phyloP scores from a whole-genome alignment of 2,329 filamentous ascomycete species.

The Lasiodiplodia sp. region DNA sequence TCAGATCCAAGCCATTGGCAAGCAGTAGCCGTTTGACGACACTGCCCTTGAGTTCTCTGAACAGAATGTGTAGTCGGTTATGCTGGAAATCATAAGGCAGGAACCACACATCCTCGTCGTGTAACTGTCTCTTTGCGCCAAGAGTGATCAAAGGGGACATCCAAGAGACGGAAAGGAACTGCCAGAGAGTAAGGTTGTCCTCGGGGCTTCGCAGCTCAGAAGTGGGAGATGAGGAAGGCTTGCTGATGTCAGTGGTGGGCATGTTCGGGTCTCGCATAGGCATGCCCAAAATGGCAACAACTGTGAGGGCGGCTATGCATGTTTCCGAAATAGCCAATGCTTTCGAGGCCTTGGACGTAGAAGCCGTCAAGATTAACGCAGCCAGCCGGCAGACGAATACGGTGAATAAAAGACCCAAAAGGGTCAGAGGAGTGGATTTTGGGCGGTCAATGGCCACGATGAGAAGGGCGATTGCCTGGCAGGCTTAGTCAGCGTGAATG shows the following conservation, averaged over 20 bases:
- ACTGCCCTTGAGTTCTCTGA: conserved; percentile 75
- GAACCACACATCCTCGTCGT: conserved; percentile 83
- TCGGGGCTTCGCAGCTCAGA: conserved; percentile 74
- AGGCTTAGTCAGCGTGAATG: conserved; percentile 1
- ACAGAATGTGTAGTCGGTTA: conserved; percentile 73
- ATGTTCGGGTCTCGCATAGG: conserved; percentile 70
- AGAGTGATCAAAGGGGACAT: conserved; percentile 74
- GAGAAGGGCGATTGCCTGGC: conserved; percentile 44
- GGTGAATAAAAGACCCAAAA: conserved; percentile 51
- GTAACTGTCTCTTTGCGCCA: conserved; percentile 70
- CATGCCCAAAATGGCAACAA: conserved; percentile 69
- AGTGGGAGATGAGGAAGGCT: conserved; percentile 63
- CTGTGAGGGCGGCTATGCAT: conserved; percentile 42
- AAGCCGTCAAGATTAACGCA: conserved; percentile 38
- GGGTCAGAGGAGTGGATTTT: conserved; percentile 49
- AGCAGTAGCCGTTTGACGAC: conserved; percentile 73
- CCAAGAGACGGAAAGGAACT: conserved; percentile 88
- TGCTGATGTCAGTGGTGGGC: conserved; percentile 64
- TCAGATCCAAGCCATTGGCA: conserved; percentile 81
- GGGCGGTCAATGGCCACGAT: conserved; percentile 51
- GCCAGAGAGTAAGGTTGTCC: conserved; percentile 79
- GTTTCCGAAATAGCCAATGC: conserved; percentile 43
- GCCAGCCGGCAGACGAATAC: conserved; percentile 36
- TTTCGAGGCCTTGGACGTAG: conserved; percentile 36
- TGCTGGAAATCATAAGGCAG: conserved; percentile 85